A percentile compares a stretch with the other conserved stretches of the same genome.
Conservation (phyloP, 257 asterid species). For the Prunella vulgaris region DNA sequence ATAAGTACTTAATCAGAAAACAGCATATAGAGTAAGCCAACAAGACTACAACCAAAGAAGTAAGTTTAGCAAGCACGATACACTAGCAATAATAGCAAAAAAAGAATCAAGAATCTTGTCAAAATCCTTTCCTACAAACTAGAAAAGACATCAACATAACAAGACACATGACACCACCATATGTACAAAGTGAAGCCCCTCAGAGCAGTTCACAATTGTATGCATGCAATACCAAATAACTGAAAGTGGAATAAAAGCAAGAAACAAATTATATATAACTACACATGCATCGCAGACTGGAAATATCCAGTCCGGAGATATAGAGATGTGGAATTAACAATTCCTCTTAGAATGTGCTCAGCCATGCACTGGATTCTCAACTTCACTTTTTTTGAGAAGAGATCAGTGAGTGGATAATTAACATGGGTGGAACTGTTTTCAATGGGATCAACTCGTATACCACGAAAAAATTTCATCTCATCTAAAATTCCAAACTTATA, state of each 20-base stretch:
- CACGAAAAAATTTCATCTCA: too few relatives aligned
- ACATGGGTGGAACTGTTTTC: too few relatives aligned
- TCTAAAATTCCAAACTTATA: too few relatives aligned
- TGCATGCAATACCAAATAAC: background rate
- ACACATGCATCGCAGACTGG: background rate
- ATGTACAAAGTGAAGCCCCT: background rate
- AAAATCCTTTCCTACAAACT: background rate
- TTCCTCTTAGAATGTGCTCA: too few relatives aligned
- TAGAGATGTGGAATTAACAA: too few relatives aligned
- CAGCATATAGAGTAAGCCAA: background rate
- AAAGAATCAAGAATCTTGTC: too few relatives aligned
- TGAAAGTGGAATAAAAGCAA: background rate
- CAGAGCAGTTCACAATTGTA: background rate
- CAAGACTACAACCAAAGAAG: background rate
- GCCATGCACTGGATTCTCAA: too few relatives aligned
- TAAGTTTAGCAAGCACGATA: too few relatives aligned
- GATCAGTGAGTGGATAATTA: too few relatives aligned
- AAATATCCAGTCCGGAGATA: too few relatives aligned
- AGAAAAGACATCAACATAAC: background rate
- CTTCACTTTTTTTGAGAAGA: too few relatives aligned
- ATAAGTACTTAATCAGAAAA: constrained; percentile 11
- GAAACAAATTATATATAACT: background rate
- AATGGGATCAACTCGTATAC: too few relatives aligned
- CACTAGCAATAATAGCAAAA: background rate
- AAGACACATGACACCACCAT: background rate